Conservation (phyloP, 164 flowering plant species). For the Stephania cephalantha region DNA sequence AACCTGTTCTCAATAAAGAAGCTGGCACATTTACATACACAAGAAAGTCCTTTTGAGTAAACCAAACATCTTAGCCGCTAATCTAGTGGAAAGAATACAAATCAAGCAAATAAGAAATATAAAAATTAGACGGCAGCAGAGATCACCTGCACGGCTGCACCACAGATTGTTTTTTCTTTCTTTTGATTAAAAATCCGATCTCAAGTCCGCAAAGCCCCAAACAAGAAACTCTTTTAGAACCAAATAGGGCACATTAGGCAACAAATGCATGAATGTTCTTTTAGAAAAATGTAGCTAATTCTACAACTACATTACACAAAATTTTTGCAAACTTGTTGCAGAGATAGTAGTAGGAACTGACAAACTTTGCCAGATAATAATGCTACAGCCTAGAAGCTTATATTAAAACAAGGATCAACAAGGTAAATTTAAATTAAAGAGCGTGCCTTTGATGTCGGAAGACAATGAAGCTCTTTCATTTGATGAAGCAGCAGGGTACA, state of each 20-base stretch:
- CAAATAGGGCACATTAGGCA: too few species aligned
- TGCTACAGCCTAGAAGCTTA: too few species aligned
- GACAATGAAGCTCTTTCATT: not conserved
- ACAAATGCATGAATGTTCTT: too few species aligned
- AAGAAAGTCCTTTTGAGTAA: not conserved
- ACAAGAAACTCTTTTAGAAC: too few species aligned
- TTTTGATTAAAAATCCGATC: too few species aligned
- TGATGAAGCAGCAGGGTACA: not conserved
- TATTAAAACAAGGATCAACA: too few species aligned
- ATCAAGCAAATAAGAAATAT: too few species aligned
- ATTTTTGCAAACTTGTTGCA: not conserved
- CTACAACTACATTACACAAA: not conserved
- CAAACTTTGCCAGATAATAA: not conserved
- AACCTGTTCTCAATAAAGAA: not conserved
- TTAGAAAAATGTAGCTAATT: not conserved
- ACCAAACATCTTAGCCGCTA: not conserved
- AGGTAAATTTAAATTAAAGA: not conserved
- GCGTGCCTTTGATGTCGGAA: not conserved
- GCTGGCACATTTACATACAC: not conserved
- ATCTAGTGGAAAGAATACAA: too few species aligned
- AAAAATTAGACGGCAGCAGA: too few species aligned
- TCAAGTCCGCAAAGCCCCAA: not conserved
- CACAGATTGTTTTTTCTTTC: too few species aligned
- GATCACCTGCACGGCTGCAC: too few species aligned
- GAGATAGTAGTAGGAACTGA: not conserved